These are phyloP conservation scores for Trichophyton schoenleinii DNA, from an alignment of 2,329 filamentous ascomycete species.

Conservation along the genomic window DNA sequence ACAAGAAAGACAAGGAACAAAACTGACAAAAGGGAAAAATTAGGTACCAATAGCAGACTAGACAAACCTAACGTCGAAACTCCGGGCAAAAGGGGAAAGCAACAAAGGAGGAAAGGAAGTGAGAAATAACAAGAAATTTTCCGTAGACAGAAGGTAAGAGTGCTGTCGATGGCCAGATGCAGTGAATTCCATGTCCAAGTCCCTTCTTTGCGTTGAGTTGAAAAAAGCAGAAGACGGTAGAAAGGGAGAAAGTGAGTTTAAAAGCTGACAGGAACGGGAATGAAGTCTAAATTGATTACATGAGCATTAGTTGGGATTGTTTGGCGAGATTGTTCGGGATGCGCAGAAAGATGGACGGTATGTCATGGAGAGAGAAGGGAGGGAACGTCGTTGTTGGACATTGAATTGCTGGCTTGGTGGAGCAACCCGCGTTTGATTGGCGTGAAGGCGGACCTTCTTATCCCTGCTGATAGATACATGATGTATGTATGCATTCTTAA, in stretches of 20 bases:
- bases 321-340: not conserved
- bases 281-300: not conserved
- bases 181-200: not conserved
- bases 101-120: not conserved
- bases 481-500: not conserved
- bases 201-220: not conserved
- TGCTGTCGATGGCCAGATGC: not conserved
- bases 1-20: not conserved
- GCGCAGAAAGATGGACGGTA: not conserved
- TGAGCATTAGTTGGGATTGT: not conserved
- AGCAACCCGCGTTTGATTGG: not conserved
- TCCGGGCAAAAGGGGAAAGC: not conserved
- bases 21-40: not conserved
- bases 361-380: not conserved
- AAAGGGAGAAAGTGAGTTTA: not conserved
- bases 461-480: not conserved
- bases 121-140: not conserved
- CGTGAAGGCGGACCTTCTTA: not conserved
- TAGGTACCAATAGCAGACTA: not conserved
- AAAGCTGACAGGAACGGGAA: not conserved
- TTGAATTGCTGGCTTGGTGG: not conserved
- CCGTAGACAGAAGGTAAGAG: not conserved
- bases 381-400: not conserved
- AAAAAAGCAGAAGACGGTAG: not conserved
- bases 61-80: not conserved